Evolutionary conservation across 768 basidiomycete species (phyloP).

Genomic region (Cystobasidium ongulense): DNA sequence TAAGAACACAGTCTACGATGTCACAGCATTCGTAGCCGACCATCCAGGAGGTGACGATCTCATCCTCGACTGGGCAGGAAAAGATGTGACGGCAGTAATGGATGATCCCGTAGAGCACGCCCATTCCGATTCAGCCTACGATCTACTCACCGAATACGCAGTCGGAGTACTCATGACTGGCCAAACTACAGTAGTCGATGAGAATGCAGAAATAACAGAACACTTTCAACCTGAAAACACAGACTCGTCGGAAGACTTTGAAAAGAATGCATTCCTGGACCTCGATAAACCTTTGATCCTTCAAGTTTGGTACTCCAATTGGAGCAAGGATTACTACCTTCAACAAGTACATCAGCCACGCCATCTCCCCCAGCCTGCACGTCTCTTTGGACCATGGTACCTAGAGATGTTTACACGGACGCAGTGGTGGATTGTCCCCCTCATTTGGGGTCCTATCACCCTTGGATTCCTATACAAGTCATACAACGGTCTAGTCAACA

Average conservation of each 20-base stretch:
- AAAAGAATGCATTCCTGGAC: slow-evolving; percentile 85
- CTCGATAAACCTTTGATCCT: slow-evolving; percentile 64
- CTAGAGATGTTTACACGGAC: slow-evolving; percentile 84
- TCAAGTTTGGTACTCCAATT: slow-evolving; percentile 82
- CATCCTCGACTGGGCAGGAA: slow-evolving; percentile 71
- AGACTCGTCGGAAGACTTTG: slow-evolving; percentile 67
- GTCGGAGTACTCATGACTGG: slow-evolving; percentile 73
- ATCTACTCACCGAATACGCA: slow-evolving; percentile 78
- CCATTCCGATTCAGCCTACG: slow-evolving; percentile 83
- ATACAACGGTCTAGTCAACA: slow-evolving; percentile 64
- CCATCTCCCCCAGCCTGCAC: slow-evolving; percentile 50
- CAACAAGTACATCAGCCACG: slow-evolving; percentile 95
- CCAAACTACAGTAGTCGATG: slow-evolving; percentile 65
- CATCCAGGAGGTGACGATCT: slow-evolving; percentile 94
- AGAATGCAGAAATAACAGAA: slow-evolving; percentile 83
- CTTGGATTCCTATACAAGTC: slow-evolving; percentile 71
- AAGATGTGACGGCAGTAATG: slow-evolving; percentile 75
- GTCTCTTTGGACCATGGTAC: slow-evolving; percentile 70
- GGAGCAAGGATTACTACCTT: slow-evolving; percentile 90
- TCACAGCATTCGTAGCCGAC: slow-evolving; percentile 72
- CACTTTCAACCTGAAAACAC: slow-evolving; percentile 90
- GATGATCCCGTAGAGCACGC: slow-evolving; percentile 69
- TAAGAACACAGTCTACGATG: slow-evolving; percentile 78
- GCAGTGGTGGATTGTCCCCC: slow-evolving; percentile 85
- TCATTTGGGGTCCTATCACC: slow-evolving; percentile 83